Conservation (phyloP, 2,329 filamentous ascomycete genomes). For the Ampelomyces quisqualis region DNA sequence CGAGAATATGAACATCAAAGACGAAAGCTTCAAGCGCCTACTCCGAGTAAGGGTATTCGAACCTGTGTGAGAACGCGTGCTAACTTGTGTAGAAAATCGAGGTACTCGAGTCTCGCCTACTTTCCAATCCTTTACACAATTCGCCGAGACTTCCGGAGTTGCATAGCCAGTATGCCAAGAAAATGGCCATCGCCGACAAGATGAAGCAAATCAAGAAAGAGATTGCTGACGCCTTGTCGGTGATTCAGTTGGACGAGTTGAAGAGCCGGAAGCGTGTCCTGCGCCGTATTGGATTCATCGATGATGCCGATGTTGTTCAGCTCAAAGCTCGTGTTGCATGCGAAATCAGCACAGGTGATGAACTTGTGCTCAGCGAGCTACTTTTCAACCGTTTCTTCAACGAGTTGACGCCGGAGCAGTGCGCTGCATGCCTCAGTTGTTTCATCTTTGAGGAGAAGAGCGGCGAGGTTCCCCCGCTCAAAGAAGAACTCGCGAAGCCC, state of each 20-base stretch:
- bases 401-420: conserved; percentile 83
- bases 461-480: conserved; percentile 68
- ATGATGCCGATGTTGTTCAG: conserved; percentile 92
- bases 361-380: conserved; percentile 87
- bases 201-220: conserved; percentile 88
- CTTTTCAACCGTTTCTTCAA: conserved; percentile 99
- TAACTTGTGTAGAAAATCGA: conserved; percentile 75
- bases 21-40: conserved; percentile 90
- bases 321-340: conserved; percentile 96
- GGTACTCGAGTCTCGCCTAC: conserved; percentile 84
- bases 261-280: conserved; percentile 95
- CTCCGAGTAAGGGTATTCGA: conserved; percentile 56
- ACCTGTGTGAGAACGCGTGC: neutral
- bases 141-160: conserved; percentile 80
- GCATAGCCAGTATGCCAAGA: conserved; percentile 82
- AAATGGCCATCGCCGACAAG: conserved; percentile 72
- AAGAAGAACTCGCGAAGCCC: conserved; percentile 83
- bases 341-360: conserved; percentile 95
- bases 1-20: conserved; percentile 92
- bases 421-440: conserved; percentile 81
- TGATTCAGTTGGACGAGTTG: conserved; percentile 92
- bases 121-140: conserved; percentile 88
- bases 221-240: conserved; percentile 79
- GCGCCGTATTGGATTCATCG: conserved; percentile 91
- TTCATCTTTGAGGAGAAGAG: conserved; percentile 99